Evolutionary conservation across 257 asterid species (phyloP), one percentile per base, ranked within the genome.

Genomic region (Ligustrum vulgare): DNA sequence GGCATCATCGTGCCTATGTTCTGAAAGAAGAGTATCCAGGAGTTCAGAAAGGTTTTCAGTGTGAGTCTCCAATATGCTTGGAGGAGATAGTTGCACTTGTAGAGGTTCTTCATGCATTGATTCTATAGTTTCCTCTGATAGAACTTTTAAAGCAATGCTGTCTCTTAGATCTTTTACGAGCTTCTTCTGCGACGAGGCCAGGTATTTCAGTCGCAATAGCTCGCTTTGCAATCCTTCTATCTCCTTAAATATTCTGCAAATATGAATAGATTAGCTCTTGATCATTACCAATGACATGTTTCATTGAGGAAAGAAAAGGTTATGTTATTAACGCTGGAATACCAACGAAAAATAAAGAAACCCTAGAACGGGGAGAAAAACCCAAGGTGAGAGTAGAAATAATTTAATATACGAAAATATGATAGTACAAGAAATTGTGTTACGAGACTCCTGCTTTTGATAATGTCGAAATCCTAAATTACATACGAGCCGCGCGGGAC

Each of bases 1-100:
- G 69, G 92, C 95, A 76, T 90, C 95, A 8, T 89, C 90, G 43
- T 90, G 37, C 76, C 88, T 82, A 64, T 73, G 90, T 80, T 90
- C 96, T 5, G 84, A 83, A 75, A 90, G 83, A 49, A 90, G 86
- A 41, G 87, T 76, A 76, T 92, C 96, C 75, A 90, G 74, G 75
- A 87, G 83, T 66, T 87, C 91, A 6, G 84, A 80, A 77, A 90
- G 77, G 45, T 87, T 86, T 22, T 86, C 84, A 0, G 88, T 78
- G 72, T 86, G 97, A 31, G 81, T 78, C 49, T 85, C 91, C 73
- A 89, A 63, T 69, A 76, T 45, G 74, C 81, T 81, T 9, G 85
- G 85, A 75, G 81, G 67, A 71, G 86, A 68, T 45, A 71, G 66
- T 49, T 80, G 79, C 64, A 71, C 56, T 33, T 58, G 31, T 23